A percentile compares a stretch with the other conserved stretches of the same genome.
These are phyloP conservation scores for Entomortierella chlamydospora DNA, from an alignment of 192 early-diverging fungal species.

Conservation along the genomic window DNA sequence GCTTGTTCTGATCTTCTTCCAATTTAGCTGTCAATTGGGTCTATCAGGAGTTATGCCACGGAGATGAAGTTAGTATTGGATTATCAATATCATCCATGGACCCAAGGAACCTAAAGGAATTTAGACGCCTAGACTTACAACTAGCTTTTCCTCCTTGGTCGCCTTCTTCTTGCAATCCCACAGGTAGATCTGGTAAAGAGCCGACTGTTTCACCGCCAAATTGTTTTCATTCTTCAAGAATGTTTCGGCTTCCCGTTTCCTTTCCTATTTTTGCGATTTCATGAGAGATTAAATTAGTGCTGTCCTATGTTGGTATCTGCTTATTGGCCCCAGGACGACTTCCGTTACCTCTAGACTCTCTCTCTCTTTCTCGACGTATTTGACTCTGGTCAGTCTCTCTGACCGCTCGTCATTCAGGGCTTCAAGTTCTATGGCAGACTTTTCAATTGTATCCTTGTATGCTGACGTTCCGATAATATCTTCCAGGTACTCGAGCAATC, in stretches of 20 bases:
- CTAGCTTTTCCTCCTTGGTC: constrained; percentile 56
- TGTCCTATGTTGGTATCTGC: background rate
- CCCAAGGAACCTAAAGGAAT: no score
- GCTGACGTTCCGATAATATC: constrained; percentile 96
- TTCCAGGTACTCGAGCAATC: constrained; percentile 96
- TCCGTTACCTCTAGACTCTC: constrained; percentile 74
- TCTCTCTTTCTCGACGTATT: constrained; percentile 91
- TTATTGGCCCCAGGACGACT: no score
- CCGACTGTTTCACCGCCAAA: constrained; percentile 76
- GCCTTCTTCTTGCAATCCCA: constrained; percentile 69
- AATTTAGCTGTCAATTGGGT: constrained; percentile 64
- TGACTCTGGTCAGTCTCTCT: constrained; percentile 85
- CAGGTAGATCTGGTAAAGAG: constrained; percentile 79
- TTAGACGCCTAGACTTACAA: constrained; percentile 35
- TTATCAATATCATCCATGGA: background rate
- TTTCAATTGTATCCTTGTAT: constrained; percentile 90
- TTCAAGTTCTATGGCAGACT: constrained; percentile 76
- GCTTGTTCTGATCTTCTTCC: constrained; percentile 70
- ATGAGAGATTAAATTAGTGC: background rate
- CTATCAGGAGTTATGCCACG: no score
- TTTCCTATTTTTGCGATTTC: constrained; percentile 55
- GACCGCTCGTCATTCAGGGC: constrained; percentile 78
- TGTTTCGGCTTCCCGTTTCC: constrained; percentile 83
- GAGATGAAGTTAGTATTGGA: background rate
- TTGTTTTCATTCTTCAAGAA: constrained; percentile 88